Base-by-base conservation (phyloP, 192 early-diverging fungal species). In the Umbelopsis ramanniana region DNA sequence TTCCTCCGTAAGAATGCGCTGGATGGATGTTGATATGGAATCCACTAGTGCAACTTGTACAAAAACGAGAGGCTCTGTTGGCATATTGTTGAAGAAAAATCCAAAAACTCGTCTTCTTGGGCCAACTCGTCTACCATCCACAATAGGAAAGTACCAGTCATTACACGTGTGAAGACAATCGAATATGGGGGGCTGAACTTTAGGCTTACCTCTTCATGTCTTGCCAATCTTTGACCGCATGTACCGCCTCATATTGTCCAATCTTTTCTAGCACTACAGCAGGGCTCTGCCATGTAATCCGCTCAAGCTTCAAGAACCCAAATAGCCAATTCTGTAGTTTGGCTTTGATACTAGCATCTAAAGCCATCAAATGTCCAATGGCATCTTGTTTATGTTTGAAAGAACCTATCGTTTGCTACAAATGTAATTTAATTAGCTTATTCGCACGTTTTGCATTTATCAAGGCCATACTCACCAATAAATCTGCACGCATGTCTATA, bases 191-290 rank as follows among this genome's bases (percentile, higher is more conserved):
- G 6, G 24, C 12, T 7, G 67, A 4, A 40, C 3, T 11, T 43
- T 43, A 87, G 24, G 92, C 76, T 10, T 91, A 84, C 79, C 93
- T 89, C 75, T 96, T 94, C 71, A 98, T 77, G 66, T 94, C 91
- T 60, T 90, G 78, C 87, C 93, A 93, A 22, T 89, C 87, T 66
- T 84, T 83, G 52, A 98, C 88, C 8, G 92, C 88, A 74, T 98
- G 96, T 6, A 98, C 96, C 0, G 93, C 91, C 76, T 98, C 96
- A 76, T 97, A 95, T 67, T 91, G 80, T 24, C 85, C 87, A 21
- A 95, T 84, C 90, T 93, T 95, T 76, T 97, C 96, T 15, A 97
- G 82, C 3, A 94, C 76, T 24, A 77, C 82, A 2, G 93, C 94
- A 9, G 92, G 89, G 9, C 89, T 91, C 70, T 88, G 84, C 95